These are phyloP conservation scores for Acacia crassicarpa DNA, from an alignment of 306 rosid genomes.

Conservation along the genomic window DNA sequence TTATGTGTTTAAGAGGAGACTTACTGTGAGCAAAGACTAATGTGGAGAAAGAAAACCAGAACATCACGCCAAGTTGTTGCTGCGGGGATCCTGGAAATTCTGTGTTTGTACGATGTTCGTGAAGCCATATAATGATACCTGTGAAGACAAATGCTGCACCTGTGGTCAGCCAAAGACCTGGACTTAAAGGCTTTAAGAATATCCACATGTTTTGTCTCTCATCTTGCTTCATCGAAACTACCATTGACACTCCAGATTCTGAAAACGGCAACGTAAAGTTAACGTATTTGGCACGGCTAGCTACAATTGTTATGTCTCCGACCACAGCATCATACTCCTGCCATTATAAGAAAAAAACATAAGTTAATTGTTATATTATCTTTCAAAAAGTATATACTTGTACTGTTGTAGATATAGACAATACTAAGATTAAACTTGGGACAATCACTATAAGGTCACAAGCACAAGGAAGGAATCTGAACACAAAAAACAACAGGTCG, in stretches of 20 bases:
- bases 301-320: slow-evolving; percentile 49
- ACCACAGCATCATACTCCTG: slow-evolving; percentile 41
- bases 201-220: slow-evolving; percentile 38
- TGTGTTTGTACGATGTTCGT: slow-evolving; percentile 36
- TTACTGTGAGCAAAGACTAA: slow-evolving; percentile 34
- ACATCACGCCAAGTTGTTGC: slow-evolving; percentile 28
- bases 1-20: neutral
- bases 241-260: slow-evolving; percentile 46
- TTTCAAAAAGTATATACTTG: no score
- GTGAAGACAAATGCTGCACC: slow-evolving; percentile 29
- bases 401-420: no score
- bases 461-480: no score
- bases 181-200: slow-evolving; percentile 46
- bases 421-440: no score
- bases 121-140: slow-evolving; percentile 39
- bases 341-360: neutral
- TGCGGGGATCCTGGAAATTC: slow-evolving; percentile 32
- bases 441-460: no score
- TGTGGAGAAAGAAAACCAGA: slow-evolving; percentile 50
- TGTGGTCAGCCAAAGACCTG: slow-evolving; percentile 43
- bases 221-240: slow-evolving; percentile 32
- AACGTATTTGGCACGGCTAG: slow-evolving; percentile 30
- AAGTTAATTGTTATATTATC: no score
- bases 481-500: no score
- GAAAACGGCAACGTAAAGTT: slow-evolving; percentile 48